Percentiles rank a stretch among this genome's conserved stretches.
These are phyloP conservation scores for Pochonia chlamydosporia DNA, from an alignment of 2,329 filamentous ascomycete genomes.

Conservation along the genomic window DNA sequence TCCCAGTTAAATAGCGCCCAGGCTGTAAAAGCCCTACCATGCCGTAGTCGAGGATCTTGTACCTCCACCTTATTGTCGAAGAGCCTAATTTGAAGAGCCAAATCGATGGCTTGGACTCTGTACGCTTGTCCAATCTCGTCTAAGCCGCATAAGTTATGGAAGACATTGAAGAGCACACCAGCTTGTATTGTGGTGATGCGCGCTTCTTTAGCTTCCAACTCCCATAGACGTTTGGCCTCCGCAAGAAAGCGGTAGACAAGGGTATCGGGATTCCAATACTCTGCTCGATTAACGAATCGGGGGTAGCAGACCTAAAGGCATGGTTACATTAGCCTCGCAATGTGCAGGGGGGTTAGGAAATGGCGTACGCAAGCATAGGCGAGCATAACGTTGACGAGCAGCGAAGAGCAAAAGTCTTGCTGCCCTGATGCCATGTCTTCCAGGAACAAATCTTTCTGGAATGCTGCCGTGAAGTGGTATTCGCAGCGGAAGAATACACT, in stretches of 20 bases:
- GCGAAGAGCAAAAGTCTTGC: slow-evolving; percentile 29
- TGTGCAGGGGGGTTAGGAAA: too few relatives aligned
- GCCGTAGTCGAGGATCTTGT: slow-evolving; percentile 13
- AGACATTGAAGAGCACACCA: slow-evolving; percentile 24
- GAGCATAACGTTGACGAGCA: slow-evolving; percentile 33
- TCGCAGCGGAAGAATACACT: slow-evolving; percentile 25
- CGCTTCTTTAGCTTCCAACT: slow-evolving; percentile 22
- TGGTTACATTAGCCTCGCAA: slow-evolving; percentile 6
- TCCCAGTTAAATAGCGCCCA: slow-evolving; percentile 32
- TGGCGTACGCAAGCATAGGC: slow-evolving; percentile 31
- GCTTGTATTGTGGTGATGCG: slow-evolving; percentile 31
- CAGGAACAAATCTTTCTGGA: slow-evolving; percentile 34
- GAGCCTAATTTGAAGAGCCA: slow-evolving; percentile 27
- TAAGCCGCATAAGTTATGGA: slow-evolving; percentile 25
- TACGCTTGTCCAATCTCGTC: slow-evolving; percentile 32
- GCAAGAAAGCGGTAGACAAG: slow-evolving; percentile 29
- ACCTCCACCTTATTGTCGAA: slow-evolving; percentile 16
- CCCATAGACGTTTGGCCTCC: slow-evolving; percentile 33
- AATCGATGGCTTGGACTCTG: slow-evolving; percentile 21
- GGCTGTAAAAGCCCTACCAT: slow-evolving; percentile 21
- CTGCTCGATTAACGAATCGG: slow-evolving; percentile 19
- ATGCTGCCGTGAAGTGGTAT: slow-evolving; percentile 27
- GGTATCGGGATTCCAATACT: slow-evolving; percentile 30
- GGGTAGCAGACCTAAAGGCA: slow-evolving; percentile 22
- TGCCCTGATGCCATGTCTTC: slow-evolving; percentile 28